Evolutionary conservation across 768 basidiomycete genomes (phyloP), one percentile per base, ranked within the genome.

Genomic region (Mycena galopus): DNA sequence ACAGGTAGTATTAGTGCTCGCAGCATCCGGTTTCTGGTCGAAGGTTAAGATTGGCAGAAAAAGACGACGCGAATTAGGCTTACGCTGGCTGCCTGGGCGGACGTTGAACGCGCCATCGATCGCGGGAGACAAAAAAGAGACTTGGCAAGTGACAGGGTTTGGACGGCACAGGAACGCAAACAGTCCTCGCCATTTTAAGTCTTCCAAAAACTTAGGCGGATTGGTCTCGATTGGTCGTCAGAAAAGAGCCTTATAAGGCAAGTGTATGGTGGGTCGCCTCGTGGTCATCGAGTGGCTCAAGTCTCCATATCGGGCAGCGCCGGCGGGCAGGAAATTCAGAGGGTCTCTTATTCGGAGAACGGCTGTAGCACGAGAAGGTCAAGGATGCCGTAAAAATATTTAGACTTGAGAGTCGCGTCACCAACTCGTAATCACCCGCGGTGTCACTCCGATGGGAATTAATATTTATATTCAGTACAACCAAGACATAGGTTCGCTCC

Each of bases 401-500:
- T 37, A 44, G 58, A 59, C 5, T 47, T 11, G 23, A 12, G n/a
- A 10, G 29, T 50, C 30, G 19, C 30, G 47, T 55, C 57, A 35
- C 35, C 32, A 6, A 19, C 44, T 60, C 47, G 29, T 25, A 55
- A 64, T 65, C 39, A 33, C 53, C n/a, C 60, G 55, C 62, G 39
- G 55, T 17, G 64, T n/a, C 9, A 11, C 8, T 19, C 39, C 29
- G 67, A 55, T 37, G 67, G 53, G 50, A 61, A 67, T 62, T 14
- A 16, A n/a, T 29, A 17, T 29, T 57, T 71, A 56, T 21, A 16
- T 80, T 79, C 58, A 86, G 78, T 81, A 81, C 19, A 84, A 77
- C 88, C 88, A 89, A 30, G 89, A 88, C 82, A 88, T 84, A 27
- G 82, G 79, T 65, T 83, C 84, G 75, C 84, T 87, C 82, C 84